A percentile compares a stretch with the other conserved stretches of the same genome.
These are phyloP conservation scores for Calonectria pteridis DNA, from an alignment of 2,329 filamentous ascomycete genomes.

Conservation along the genomic window DNA sequence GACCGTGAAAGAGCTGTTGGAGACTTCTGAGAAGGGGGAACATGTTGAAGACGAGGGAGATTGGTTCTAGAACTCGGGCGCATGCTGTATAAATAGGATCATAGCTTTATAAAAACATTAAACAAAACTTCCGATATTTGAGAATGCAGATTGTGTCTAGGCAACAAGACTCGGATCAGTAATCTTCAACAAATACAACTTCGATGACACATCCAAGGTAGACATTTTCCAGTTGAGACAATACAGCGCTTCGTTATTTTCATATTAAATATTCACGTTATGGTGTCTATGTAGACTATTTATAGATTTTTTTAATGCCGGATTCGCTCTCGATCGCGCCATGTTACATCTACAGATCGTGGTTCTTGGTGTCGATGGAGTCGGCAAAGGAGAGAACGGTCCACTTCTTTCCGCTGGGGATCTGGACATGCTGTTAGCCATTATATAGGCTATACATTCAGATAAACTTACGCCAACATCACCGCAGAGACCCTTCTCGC, in stretches of 20 bases:
- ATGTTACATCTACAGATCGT: neutral
- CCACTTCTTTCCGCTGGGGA: neutral
- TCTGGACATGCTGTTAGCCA: neutral
- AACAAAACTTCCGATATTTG: neutral
- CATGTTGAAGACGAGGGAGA: neutral
- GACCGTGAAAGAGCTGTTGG: neutral
- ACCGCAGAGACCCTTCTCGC: neutral
- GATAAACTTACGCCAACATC: neutral
- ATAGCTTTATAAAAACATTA: neutral
- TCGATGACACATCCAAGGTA: neutral
- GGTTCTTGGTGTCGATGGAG: neutral
- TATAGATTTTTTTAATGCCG: too few species aligned
- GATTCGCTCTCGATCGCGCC: neutral
- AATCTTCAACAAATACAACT: neutral
- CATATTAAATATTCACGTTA: neutral
- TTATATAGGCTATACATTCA: neutral
- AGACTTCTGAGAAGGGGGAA: neutral
- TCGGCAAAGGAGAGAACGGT: neutral
- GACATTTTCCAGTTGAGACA: too few species aligned
- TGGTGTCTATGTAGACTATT: neutral
- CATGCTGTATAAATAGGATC: neutral
- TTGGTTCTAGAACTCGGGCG: neutral
- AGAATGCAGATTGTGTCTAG: neutral
- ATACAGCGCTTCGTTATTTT: too few species aligned
- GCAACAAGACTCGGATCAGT: neutral